These are phyloP conservation scores for Diplodia scrobiculata DNA, from an alignment of 2,329 filamentous ascomycete genomes.

Conservation along the genomic window DNA sequence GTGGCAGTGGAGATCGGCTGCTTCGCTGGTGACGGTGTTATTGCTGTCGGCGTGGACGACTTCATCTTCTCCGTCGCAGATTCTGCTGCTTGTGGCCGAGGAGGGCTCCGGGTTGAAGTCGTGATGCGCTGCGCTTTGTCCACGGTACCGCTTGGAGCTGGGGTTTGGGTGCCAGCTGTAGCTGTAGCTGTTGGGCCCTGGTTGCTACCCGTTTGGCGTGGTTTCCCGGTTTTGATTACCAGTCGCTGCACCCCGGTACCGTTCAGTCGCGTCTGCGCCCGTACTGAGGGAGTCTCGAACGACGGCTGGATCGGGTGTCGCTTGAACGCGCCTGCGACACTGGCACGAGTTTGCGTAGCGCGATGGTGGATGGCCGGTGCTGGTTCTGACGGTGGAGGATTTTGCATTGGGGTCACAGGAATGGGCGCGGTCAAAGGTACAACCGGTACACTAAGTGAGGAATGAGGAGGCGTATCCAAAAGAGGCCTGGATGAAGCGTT, in stretches of 20 bases:
- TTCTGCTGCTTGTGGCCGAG: background rate
- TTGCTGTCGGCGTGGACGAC: background rate
- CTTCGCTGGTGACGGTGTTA: background rate
- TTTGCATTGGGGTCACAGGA: background rate
- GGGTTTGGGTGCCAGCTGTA: background rate
- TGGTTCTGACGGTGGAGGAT: background rate
- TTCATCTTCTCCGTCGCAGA: background rate
- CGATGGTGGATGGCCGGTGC: background rate
- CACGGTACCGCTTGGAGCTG: background rate
- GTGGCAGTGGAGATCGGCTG: background rate
- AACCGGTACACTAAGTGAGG: background rate
- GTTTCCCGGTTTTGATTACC: slow-evolving; percentile 12
- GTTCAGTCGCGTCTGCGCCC: slow-evolving; percentile 8
- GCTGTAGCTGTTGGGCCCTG: background rate
- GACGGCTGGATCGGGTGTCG: slow-evolving; percentile 12
- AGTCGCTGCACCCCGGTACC: slow-evolving; percentile 22
- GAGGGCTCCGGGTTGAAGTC: background rate
- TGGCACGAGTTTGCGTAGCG: slow-evolving; percentile 19
- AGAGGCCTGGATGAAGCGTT: background rate
- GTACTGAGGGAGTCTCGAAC: slow-evolving; percentile 1
- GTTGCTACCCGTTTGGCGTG: background rate
- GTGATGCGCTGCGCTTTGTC: background rate
- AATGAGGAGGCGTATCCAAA: background rate
- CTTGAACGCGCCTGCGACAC: background rate
- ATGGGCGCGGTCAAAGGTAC: background rate